Conservation (phyloP, 768 basidiomycete genomes). For the Xerocomellus dryophilus region DNA sequence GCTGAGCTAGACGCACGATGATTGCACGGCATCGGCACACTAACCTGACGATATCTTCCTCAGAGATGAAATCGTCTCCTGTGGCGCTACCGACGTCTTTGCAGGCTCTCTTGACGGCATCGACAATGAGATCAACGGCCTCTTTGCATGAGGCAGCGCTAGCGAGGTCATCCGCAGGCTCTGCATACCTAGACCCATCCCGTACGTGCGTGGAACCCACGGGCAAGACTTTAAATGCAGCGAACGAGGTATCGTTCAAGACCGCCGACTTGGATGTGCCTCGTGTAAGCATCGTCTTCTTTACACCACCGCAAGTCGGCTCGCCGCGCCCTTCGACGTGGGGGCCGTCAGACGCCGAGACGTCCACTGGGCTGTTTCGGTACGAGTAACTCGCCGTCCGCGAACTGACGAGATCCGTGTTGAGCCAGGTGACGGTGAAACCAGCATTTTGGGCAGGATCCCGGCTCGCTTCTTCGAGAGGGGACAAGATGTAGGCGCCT, state of each 20-base stretch:
- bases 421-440: slow-evolving; percentile 78
- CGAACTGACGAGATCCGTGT: slow-evolving; percentile 61
- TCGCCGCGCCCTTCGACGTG: no score
- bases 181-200: slow-evolving; percentile 45
- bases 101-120: slow-evolving; percentile 66
- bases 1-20: not conserved
- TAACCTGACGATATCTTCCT: slow-evolving; percentile 80
- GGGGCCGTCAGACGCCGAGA: not conserved
- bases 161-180: slow-evolving; percentile 59
- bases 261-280: slow-evolving; percentile 29
- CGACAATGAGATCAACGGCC: slow-evolving; percentile 72
- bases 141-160: slow-evolving; percentile 70
- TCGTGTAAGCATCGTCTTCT: slow-evolving; percentile 24
- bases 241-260: slow-evolving; percentile 47
- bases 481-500: slow-evolving; percentile 96
- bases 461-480: slow-evolving; percentile 87
- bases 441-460: slow-evolving; percentile 88
- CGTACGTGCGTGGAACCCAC: slow-evolving; percentile 57
- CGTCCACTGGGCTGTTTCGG: slow-evolving; percentile 55
- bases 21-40: slow-evolving; percentile 10
- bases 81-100: slow-evolving; percentile 49
- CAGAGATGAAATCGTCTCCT: slow-evolving; percentile 48
- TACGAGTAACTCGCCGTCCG: slow-evolving; percentile 84
- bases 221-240: slow-evolving; percentile 78
- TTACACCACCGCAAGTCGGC: not conserved